These are phyloP conservation scores for Trichoderma breve DNA, from an alignment of 2,329 filamentous ascomycete species.

Conservation along the genomic window DNA sequence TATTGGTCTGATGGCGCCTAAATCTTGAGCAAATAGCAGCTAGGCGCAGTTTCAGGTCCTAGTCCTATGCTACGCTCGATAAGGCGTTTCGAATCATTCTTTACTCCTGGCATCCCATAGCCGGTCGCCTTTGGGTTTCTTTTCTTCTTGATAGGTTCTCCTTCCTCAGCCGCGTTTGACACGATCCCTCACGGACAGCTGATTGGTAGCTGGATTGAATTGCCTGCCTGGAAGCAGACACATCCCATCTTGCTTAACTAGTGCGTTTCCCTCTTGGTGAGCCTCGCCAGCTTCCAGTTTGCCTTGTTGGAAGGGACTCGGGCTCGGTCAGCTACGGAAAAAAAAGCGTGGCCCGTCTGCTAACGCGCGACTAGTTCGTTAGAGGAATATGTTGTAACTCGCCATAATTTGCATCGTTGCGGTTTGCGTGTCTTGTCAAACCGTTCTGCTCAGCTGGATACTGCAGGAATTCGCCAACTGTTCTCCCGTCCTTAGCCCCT, in stretches of 20 bases:
- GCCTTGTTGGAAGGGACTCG: not conserved
- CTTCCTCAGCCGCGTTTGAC: constrained; percentile 1
- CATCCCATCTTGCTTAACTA: constrained; percentile 32
- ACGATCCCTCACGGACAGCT: constrained; percentile 1
- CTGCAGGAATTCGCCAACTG: constrained; percentile 64
- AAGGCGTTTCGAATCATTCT: not conserved
- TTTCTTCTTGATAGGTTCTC: not conserved
- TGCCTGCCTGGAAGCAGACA: constrained; percentile 42
- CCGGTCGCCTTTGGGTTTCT: constrained; percentile 2
- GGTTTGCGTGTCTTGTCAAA: constrained; percentile 37
- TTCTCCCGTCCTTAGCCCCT: constrained; percentile 27
- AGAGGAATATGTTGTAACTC: constrained; percentile 36
- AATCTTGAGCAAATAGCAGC: not conserved
- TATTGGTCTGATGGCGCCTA: not conserved
- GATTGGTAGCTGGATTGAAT: constrained; percentile 12
- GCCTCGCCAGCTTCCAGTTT: constrained; percentile 3
- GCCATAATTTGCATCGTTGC: constrained; percentile 23
- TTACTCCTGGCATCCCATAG: constrained; percentile 1
- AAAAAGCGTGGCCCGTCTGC: constrained; percentile 16
- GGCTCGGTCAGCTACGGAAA: not conserved
- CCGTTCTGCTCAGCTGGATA: constrained; percentile 80
- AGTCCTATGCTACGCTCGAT: not conserved
- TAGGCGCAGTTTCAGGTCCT: not conserved
- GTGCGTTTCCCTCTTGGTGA: constrained; percentile 31
- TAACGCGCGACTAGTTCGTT: constrained; percentile 27